Evolutionary conservation across 1,284 basidiomycete species (phyloP).

Genomic region (Sphagnurus paluster): DNA sequence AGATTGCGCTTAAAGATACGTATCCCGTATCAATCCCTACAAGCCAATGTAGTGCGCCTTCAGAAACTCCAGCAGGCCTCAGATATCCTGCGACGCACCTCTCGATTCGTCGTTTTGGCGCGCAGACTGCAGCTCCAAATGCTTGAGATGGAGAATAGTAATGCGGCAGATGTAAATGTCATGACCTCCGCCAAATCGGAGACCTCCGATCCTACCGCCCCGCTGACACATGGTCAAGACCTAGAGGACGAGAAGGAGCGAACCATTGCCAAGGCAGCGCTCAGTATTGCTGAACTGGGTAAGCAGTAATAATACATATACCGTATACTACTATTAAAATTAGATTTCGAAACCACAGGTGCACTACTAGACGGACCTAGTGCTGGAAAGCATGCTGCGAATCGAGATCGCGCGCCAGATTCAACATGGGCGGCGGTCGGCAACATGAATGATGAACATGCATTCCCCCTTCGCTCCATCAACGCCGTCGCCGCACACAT

Average conservation of each 20-base stretch:
- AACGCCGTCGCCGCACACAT: slow-evolving; percentile 69
- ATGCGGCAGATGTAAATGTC: slow-evolving; percentile 16
- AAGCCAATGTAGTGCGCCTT: slow-evolving; percentile 68
- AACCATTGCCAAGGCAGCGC: slow-evolving; percentile 84
- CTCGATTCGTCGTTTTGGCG: slow-evolving; percentile 81
- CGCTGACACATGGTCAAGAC: slow-evolving; percentile 32
- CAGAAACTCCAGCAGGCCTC: slow-evolving; percentile 79
- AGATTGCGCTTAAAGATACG: slow-evolving; percentile 86
- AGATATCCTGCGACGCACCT: slow-evolving; percentile 79
- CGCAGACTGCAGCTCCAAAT: slow-evolving; percentile 82
- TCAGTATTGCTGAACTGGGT: slow-evolving; percentile 90
- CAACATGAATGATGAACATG: slow-evolving; percentile 11
- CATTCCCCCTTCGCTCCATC: slow-evolving; percentile 66
- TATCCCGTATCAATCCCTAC: slow-evolving; percentile 74
- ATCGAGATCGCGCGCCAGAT: slow-evolving; percentile 1
- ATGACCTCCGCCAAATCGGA: slow-evolving; percentile 13
- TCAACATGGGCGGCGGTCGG: background rate
- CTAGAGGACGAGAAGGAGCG: slow-evolving; percentile 81
- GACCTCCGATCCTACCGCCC: slow-evolving; percentile 6
- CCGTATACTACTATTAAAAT: background rate
- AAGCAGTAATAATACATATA: slow-evolving; percentile 27
- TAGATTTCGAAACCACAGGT: slow-evolving; percentile 25
- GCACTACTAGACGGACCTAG: slow-evolving; percentile 38
- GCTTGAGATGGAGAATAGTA: slow-evolving; percentile 51
- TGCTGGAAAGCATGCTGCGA: slow-evolving; percentile 1